Conservation (phyloP, 345 rosid species). For the Acer saccharum region DNA sequence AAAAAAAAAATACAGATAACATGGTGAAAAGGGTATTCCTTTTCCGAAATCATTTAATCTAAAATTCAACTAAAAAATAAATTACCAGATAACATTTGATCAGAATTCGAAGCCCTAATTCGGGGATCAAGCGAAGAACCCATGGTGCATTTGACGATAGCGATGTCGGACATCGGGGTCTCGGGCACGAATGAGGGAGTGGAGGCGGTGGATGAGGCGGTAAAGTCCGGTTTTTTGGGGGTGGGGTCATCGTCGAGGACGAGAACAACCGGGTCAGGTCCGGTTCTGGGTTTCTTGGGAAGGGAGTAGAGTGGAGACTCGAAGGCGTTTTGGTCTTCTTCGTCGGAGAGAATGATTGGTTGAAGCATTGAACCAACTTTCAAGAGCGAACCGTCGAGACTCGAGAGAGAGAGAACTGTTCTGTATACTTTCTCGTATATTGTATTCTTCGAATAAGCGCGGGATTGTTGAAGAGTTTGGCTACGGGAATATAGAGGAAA, state of each 20-base stretch:
- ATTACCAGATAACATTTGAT: constrained; percentile 41
- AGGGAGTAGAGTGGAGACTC: constrained; percentile 37
- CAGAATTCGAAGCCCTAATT: constrained; percentile 30
- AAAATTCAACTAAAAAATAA: constrained; percentile 11
- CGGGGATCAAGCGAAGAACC: constrained; percentile 18
- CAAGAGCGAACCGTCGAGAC: background rate
- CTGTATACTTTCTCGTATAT: too few relatives aligned
- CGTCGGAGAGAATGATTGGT: constrained; percentile 61
- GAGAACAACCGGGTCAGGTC: constrained; percentile 28
- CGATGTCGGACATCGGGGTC: constrained; percentile 58
- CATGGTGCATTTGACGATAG: constrained; percentile 42
- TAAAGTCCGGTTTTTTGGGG: constrained; percentile 43
- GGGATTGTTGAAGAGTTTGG: constrained; percentile 14
- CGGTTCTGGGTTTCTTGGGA: constrained; percentile 44
- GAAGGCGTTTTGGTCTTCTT: constrained; percentile 38
- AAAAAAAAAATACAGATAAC: too few relatives aligned
- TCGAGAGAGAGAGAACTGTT: background rate
- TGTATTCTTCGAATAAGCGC: constrained; percentile 16
- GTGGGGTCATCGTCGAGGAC: constrained; percentile 63
- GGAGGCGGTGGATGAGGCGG: constrained; percentile 24
- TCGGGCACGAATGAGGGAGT: constrained; percentile 61
- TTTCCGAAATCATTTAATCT: background rate
- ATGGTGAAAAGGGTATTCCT: background rate
- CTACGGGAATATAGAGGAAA: background rate
- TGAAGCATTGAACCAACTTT: constrained; percentile 34